A percentile compares a stretch with the other conserved stretches of the same genome.
Conservation (phyloP, 192 early-diverging fungal species). For the Bifiguratus adelaidae region DNA sequence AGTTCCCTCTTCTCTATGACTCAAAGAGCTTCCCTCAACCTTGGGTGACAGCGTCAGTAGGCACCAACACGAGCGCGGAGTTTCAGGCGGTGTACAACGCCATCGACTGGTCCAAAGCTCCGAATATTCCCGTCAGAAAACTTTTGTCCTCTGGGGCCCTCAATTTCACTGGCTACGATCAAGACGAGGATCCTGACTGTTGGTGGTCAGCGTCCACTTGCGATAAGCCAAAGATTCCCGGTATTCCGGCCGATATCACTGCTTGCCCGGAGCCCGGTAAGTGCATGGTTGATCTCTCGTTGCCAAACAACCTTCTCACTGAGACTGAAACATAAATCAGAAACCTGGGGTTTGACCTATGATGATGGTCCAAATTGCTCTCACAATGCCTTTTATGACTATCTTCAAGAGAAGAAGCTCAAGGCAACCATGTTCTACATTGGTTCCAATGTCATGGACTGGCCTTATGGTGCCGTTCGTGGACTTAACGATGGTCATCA, state of each 20-base stretch:
- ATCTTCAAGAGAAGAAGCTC: constrained; percentile 24
- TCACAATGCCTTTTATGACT: constrained; percentile 29
- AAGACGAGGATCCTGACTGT: constrained; percentile 12
- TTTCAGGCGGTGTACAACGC: constrained; percentile 27
- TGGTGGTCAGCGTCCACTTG: constrained; percentile 23
- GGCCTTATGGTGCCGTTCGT: constrained; percentile 20
- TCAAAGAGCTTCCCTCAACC: constrained; percentile 9
- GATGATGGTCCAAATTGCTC: constrained; percentile 54
- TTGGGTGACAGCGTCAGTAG: constrained; percentile 11
- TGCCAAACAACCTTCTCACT: too few species aligned
- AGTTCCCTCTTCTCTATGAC: constrained; percentile 2
- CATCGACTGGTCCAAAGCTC: constrained; percentile 27
- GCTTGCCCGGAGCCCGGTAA: not conserved
- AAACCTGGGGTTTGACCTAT: constrained; percentile 46
- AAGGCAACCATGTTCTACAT: constrained; percentile 21
- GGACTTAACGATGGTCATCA: constrained; percentile 42
- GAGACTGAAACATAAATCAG: too few species aligned
- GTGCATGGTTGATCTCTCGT: too few species aligned
- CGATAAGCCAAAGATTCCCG: not conserved
- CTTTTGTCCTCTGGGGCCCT: constrained; percentile 4
- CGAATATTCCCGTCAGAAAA: constrained; percentile 18
- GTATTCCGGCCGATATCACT: not conserved
- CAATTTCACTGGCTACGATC: constrained; percentile 6
- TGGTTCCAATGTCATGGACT: constrained; percentile 26
- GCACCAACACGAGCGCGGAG: constrained; percentile 18